Conservation (phyloP, 2,329 filamentous ascomycete genomes). For the Calonectria hongkongensis region DNA sequence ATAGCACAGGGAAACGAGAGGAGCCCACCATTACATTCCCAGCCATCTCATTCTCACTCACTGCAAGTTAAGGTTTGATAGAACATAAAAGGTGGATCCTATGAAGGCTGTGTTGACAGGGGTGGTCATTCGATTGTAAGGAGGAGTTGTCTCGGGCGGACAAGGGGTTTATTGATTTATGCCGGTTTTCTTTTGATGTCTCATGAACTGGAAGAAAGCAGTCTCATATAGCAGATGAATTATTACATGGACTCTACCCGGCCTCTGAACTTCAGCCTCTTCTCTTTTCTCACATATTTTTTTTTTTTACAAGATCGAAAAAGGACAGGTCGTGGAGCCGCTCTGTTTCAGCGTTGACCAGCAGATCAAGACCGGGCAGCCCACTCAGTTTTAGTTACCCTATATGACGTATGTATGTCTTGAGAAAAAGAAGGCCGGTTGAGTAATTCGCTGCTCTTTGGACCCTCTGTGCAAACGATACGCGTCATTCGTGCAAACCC, state of each 20-base stretch:
- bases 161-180: not conserved
- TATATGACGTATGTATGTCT: not conserved
- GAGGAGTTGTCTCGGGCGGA: not conserved
- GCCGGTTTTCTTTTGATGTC: not conserved
- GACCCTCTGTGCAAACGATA: not conserved
- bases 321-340: not conserved
- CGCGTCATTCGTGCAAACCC: not conserved
- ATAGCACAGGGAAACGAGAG: not conserved
- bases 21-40: not conserved
- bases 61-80: conserved; percentile 11
- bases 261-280: no score
- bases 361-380: no score
- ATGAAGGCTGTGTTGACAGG: conserved; percentile 20
- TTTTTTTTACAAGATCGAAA: not conserved
- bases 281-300: no score
- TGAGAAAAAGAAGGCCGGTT: no score
- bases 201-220: not conserved
- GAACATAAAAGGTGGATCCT: conserved; percentile 15
- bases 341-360: no score
- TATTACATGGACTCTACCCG: no score
- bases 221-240: not conserved
- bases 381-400: not conserved
- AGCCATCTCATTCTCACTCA: conserved; percentile 8
- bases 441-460: not conserved
- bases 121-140: not conserved